Conservation (phyloP, 108 stramenopile species). For the Pseudonitzschia multiseries region DNA sequence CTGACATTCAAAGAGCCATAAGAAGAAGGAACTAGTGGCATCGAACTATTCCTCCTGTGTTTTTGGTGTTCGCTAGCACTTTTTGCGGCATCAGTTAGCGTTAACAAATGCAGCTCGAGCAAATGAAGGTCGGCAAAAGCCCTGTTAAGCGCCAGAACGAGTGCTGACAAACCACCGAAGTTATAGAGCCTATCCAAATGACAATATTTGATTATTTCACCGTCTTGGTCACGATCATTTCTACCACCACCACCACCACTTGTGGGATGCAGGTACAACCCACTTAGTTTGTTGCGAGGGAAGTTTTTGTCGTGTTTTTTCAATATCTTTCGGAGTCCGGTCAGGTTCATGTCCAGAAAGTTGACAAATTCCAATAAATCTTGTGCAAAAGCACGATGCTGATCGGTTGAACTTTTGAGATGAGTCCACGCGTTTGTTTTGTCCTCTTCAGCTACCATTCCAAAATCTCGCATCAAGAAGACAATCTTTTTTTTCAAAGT, state of each 20-base stretch:
- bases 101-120: constrained; percentile 23
- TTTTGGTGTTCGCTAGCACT: not conserved
- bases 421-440: constrained; percentile 10
- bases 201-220: constrained; percentile 3
- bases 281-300: constrained; percentile 4
- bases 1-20: not conserved
- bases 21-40: not conserved
- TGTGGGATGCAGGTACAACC: constrained; percentile 1
- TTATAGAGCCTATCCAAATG: constrained; percentile 43
- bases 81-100: constrained; percentile 7
- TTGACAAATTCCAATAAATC: constrained; percentile 54
- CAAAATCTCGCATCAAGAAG: not conserved
- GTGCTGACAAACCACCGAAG: constrained; percentile 34
- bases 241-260: not conserved
- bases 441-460: not conserved
- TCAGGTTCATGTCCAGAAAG: constrained; percentile 45
- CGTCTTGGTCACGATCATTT: constrained; percentile 8
- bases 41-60: constrained; percentile 6
- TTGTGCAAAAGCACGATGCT: constrained; percentile 37
- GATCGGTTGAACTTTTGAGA: constrained; percentile 23
- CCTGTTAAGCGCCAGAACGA: constrained; percentile 36
- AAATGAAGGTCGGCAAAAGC: constrained; percentile 36
- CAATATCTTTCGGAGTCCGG: constrained; percentile 69
- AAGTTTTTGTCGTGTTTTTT: constrained; percentile 84
- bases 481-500: not conserved